Percentiles rank a stretch among this genome's conserved stretches.
phyloP scores from a whole-genome alignment of 805 yeast species.

The Metschnikowia continentalis region DNA sequence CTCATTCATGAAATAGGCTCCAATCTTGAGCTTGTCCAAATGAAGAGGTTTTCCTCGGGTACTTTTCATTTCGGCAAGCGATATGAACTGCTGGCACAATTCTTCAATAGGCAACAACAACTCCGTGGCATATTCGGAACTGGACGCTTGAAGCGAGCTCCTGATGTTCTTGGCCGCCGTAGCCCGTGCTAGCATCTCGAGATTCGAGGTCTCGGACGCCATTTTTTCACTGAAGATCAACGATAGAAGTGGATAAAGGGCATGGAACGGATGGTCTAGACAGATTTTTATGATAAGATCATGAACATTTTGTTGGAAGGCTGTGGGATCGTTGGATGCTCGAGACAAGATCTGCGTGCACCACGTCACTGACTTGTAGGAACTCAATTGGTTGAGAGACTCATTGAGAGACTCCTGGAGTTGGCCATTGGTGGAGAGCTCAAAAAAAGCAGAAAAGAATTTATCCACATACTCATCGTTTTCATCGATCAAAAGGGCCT shows the following conservation, averaged over 20 bases:
- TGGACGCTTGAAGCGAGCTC: constrained; percentile 29
- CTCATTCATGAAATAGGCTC: constrained; percentile 45
- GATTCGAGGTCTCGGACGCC: constrained; percentile 22
- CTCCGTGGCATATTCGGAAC: constrained; percentile 20
- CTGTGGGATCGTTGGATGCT: constrained; percentile 43
- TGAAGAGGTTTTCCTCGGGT: constrained; percentile 29
- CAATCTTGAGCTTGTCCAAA: constrained; percentile 35
- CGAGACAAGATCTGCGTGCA: constrained; percentile 76
- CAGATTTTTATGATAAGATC: constrained; percentile 46
- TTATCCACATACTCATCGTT: constrained; percentile 60
- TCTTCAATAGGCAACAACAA: constrained; percentile 44
- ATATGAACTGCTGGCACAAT: constrained; percentile 49
- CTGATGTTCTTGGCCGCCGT: constrained; percentile 47
- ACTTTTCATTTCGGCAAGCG: constrained; percentile 46
- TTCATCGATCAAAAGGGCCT: constrained; percentile 40
- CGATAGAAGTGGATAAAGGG: constrained; percentile 59
- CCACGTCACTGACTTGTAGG: constrained; percentile 71
- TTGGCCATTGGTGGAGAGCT: constrained; percentile 43
- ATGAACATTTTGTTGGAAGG: constrained; percentile 55
- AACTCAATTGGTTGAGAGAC: constrained; percentile 45
- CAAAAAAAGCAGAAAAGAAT: constrained; percentile 82
- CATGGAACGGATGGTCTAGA: constrained; percentile 65
- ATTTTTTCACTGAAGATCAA: constrained; percentile 44
- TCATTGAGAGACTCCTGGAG: constrained; percentile 42
- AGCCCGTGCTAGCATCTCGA: constrained; percentile 46